These are phyloP conservation scores for Exsudoporus frostii DNA, from an alignment of 768 basidiomycete species.

Conservation along the genomic window DNA sequence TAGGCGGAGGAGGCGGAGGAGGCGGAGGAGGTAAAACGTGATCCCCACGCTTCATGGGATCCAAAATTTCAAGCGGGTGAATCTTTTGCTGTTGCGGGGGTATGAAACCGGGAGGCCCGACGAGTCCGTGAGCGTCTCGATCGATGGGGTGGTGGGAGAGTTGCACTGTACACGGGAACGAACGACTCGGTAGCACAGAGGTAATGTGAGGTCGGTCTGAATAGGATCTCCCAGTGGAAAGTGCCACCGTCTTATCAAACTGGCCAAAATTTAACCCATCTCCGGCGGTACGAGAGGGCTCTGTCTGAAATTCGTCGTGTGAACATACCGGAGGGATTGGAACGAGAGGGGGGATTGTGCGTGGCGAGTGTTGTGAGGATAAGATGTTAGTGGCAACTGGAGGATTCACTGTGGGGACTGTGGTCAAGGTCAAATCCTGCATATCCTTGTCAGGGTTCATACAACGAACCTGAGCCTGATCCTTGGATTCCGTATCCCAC, in stretches of 20 bases:
- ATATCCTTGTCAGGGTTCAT: conserved; percentile 1
- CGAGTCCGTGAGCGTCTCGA: not conserved
- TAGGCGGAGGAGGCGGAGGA: not conserved
- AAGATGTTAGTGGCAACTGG: not conserved
- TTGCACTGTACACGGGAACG: not conserved
- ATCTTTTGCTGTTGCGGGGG: not conserved
- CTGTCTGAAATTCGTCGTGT: not conserved
- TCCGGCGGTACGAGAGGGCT: not conserved
- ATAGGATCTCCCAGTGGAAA: not conserved
- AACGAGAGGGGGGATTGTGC: not conserved
- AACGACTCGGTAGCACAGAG: not conserved
- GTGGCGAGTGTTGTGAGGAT: conserved; percentile 3
- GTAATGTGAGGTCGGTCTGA: not conserved
- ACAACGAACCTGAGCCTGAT: conserved; percentile 10
- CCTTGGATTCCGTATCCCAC: conserved; percentile 14
- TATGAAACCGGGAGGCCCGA: not conserved
- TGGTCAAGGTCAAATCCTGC: not conserved
- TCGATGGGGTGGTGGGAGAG: not conserved
- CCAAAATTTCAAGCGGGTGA: not conserved
- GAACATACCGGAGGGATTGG: conserved; percentile 4
- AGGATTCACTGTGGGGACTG: conserved; percentile 2
- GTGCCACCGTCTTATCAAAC: not conserved
- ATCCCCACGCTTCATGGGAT: not conserved
- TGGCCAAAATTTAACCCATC: not conserved
- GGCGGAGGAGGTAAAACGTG: not conserved